These are phyloP conservation scores for Penstemon newberryi DNA, from an alignment of 257 asterid genomes.

Conservation along the genomic window DNA sequence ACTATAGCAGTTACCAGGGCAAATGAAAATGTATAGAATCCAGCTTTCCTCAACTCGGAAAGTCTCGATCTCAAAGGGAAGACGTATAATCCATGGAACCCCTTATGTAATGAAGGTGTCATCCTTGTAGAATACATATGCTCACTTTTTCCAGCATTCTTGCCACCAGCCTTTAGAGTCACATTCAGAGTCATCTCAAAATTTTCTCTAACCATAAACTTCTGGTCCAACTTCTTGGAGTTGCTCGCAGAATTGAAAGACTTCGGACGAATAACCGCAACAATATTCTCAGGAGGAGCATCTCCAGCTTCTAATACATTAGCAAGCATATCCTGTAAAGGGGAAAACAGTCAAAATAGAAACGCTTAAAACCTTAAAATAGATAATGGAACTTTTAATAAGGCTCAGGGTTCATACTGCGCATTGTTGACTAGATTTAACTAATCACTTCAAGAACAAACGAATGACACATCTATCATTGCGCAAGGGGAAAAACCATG, in stretches of 20 bases:
- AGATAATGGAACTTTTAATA: no score
- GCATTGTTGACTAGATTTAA: background rate
- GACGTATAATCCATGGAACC: conserved; percentile 50
- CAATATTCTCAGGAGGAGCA: conserved; percentile 46
- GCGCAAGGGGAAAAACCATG: no score
- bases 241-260: conserved; percentile 28
- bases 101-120: conserved; percentile 35
- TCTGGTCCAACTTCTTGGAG: conserved; percentile 48
- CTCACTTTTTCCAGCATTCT: background rate
- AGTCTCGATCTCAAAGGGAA: conserved; percentile 33
- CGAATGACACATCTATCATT: no score
- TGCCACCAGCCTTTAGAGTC: conserved; percentile 14
- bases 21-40: conserved; percentile 44
- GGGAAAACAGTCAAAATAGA: background rate
- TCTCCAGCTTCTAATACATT: conserved; percentile 50
- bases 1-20: conserved; percentile 49
- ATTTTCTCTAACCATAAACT: conserved; percentile 42
- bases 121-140: conserved; percentile 37
- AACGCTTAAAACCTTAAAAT: background rate
- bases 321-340: conserved; percentile 48
- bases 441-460: background rate
- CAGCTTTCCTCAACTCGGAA: conserved; percentile 45
- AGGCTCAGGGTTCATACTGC: background rate
- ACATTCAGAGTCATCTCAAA: conserved; percentile 42
- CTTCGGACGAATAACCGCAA: conserved; percentile 63